phyloP scores from a whole-genome alignment of 164 flowering plant genomes.

The Berberis thunbergii region DNA sequence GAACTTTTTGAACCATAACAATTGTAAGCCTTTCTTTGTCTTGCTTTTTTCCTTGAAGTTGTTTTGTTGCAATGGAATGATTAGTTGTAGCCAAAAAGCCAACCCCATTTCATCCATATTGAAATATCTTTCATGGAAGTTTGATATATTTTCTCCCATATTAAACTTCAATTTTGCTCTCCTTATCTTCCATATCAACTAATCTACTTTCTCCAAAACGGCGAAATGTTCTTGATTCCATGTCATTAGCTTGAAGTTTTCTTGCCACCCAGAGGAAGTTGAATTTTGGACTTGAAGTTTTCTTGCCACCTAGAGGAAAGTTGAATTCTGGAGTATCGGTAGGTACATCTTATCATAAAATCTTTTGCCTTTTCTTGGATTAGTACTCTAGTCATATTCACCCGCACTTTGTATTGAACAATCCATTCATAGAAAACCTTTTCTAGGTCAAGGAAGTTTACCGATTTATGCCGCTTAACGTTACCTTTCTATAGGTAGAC shows the following conservation, averaged over 20 bases:
- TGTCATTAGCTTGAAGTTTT: background rate
- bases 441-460: slow-evolving; percentile 3
- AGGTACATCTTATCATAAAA: background rate
- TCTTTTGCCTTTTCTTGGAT: background rate
- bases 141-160: slow-evolving; percentile 2
- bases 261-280: slow-evolving; percentile 1
- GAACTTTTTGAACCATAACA: background rate
- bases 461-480: background rate
- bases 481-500: background rate
- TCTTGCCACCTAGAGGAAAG: background rate
- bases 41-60: background rate
- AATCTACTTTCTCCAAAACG: slow-evolving; percentile 2
- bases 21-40: background rate
- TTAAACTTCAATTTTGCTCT: background rate
- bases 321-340: background rate
- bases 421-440: slow-evolving; percentile 2
- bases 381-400: background rate
- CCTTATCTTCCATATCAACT: slow-evolving; percentile 2
- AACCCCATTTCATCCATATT: slow-evolving; percentile 1
- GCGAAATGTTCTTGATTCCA: slow-evolving; percentile 1
- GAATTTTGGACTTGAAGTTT: background rate
- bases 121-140: background rate
- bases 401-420: background rate
- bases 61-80: background rate
- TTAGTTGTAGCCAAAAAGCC: background rate